Conservation (phyloP, 768 basidiomycete genomes). For the Calocybe cyanea region DNA sequence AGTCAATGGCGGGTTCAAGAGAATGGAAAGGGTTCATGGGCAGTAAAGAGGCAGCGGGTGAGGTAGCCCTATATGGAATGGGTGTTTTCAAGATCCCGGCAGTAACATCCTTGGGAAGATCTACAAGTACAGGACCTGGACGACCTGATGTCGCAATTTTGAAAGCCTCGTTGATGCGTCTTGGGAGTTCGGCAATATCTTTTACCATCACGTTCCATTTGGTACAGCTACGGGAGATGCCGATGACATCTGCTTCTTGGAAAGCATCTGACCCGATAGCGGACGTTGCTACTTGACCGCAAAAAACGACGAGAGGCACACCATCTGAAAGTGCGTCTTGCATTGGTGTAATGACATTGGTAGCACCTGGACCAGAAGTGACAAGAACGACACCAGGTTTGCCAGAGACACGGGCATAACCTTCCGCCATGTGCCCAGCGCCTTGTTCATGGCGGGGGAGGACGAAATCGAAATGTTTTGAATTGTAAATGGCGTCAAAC, state of each 20-base stretch:
- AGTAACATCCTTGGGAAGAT: slow-evolving; percentile 98
- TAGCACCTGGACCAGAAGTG: slow-evolving; percentile 96
- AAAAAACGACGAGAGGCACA: slow-evolving; percentile 91
- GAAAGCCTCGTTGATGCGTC: slow-evolving; percentile 98
- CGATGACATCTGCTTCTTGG: slow-evolving; percentile 96
- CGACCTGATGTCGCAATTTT: slow-evolving; percentile 97
- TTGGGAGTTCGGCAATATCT: slow-evolving; percentile 89
- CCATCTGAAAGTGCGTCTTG: slow-evolving; percentile 96
- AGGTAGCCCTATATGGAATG: slow-evolving; percentile 81
- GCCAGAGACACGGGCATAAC: slow-evolving; percentile 95
- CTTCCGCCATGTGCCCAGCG: slow-evolving; percentile 98
- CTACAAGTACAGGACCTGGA: slow-evolving; percentile 96
- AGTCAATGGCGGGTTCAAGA: slow-evolving; percentile 56
- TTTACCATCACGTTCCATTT: slow-evolving; percentile 99
- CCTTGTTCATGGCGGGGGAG: slow-evolving; percentile 97
- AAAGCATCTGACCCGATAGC: slow-evolving; percentile 98
- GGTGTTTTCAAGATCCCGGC: slow-evolving; percentile 86
- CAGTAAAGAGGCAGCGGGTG: slow-evolving; percentile 72
- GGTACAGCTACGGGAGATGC: slow-evolving; percentile 95
- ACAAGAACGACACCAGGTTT: slow-evolving; percentile 98
- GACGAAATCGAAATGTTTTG: slow-evolving; percentile 90
- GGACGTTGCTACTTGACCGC: slow-evolving; percentile 98
- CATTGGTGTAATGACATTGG: slow-evolving; percentile 97
- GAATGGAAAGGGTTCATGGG: slow-evolving; percentile 70
- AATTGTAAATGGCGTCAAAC: slow-evolving; percentile 99